Conservation (phyloP, 345 rosid genomes). For the Eucalyptus camaldulensis region DNA sequence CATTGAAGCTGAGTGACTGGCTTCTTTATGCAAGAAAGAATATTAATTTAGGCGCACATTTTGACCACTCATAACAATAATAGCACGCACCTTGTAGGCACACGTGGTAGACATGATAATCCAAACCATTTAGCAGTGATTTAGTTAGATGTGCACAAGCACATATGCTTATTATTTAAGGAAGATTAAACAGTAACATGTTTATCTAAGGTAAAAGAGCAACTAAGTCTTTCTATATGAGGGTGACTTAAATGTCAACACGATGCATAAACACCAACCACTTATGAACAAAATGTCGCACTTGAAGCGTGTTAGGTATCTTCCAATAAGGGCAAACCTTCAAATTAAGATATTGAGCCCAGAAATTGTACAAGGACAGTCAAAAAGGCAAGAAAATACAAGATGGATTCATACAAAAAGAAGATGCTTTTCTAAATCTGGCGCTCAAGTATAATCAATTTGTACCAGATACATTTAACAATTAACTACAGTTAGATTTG, state of each 20-base stretch:
- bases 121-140: neutral
- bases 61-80: neutral
- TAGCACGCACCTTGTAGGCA: neutral
- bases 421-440: neutral
- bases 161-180: neutral
- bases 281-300: neutral
- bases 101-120: neutral
- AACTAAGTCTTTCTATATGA: neutral
- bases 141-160: neutral
- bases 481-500: neutral
- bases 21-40: neutral
- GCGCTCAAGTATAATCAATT: neutral
- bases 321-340: neutral
- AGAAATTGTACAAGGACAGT: neutral
- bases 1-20: neutral
- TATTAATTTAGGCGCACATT: neutral
- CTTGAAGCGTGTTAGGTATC: neutral
- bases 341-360: neutral
- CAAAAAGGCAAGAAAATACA: neutral
- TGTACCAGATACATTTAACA: neutral
- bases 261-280: neutral
- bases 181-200: neutral
- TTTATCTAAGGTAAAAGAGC: neutral
- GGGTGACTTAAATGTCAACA: neutral
- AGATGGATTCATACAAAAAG: neutral